Percentiles rank a stretch among this genome's conserved stretches.
Conservation (phyloP, 2,329 filamentous ascomycete genomes). For the Neocucurbitaria cava region DNA sequence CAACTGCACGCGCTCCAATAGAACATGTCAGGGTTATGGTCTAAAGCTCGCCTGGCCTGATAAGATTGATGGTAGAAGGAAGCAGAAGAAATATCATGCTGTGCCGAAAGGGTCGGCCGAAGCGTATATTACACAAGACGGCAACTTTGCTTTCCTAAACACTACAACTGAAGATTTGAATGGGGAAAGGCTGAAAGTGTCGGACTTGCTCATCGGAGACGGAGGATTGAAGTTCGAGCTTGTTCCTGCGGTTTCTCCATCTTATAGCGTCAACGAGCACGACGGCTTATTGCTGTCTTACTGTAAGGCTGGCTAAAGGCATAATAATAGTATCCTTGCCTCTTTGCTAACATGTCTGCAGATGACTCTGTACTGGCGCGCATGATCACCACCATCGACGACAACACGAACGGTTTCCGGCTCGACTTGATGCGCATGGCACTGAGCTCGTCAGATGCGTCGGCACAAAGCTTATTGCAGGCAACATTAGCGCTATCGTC, state of each 20-base stretch:
- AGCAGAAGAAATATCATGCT: conserved; percentile 39
- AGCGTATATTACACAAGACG: conserved; percentile 13
- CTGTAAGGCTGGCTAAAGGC: neutral
- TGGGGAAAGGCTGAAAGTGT: neutral
- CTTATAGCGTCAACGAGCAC: neutral
- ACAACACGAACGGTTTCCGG: conserved; percentile 56
- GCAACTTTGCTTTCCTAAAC: conserved; percentile 25
- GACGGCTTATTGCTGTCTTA: conserved; percentile 27
- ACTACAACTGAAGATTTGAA: conserved; percentile 22
- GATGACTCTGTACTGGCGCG: conserved; percentile 51
- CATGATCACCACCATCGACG: conserved; percentile 58
- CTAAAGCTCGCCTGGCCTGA: conserved; percentile 59
- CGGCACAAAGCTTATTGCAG: conserved; percentile 50
- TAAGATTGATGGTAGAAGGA: conserved; percentile 55
- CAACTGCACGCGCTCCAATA: conserved; percentile 54
- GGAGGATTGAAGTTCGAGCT: no score
- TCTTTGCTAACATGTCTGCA: conserved; percentile 43
- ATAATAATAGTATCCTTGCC: conserved; percentile 8
- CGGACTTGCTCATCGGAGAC: neutral
- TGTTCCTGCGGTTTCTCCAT: no score
- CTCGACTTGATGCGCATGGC: conserved; percentile 57
- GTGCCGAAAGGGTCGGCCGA: conserved; percentile 2
- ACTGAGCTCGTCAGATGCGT: conserved; percentile 42
- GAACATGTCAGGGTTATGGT: conserved; percentile 55
- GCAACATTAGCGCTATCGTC: conserved; percentile 56